A percentile compares a stretch with the other conserved stretches of the same genome.
Evolutionary conservation across 495 filamentous ascomycete species (phyloP).

Genomic region (Aspergillus egyptiacus): DNA sequence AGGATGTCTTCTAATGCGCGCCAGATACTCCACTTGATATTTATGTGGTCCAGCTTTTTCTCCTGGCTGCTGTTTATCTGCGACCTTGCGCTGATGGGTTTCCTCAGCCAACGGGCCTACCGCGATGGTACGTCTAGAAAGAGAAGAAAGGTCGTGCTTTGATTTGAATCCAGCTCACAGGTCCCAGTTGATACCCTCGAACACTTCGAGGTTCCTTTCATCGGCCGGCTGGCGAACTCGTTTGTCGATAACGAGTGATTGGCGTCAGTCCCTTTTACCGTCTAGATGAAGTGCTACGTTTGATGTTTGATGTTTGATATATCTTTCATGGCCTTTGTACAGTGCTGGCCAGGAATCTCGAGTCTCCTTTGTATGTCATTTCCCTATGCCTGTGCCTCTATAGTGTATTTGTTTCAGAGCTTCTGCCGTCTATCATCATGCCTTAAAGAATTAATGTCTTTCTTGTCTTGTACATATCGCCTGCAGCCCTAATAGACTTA

Average conservation of each 20-base stretch:
- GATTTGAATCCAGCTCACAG: neutral
- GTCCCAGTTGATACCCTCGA: slow-evolving; percentile 74
- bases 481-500: neutral
- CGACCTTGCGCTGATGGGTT: slow-evolving; percentile 72
- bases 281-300: too few relatives aligned
- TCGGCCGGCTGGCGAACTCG: slow-evolving; percentile 69
- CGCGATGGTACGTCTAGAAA: slow-evolving; percentile 59
- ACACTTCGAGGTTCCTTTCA: slow-evolving; percentile 85
- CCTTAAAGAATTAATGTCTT: slow-evolving; percentile 2
- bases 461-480: neutral
- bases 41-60: slow-evolving; percentile 76
- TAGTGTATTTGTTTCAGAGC: neutral
- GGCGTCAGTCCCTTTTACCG: too few relatives aligned
- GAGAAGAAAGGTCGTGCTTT: neutral
- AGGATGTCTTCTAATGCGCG: neutral
- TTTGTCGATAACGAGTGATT: slow-evolving; percentile 85
- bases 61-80: slow-evolving; percentile 75
- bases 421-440: neutral
- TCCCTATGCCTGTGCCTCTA: neutral
- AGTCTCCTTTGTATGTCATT: neutral
- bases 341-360: slow-evolving; percentile 9
- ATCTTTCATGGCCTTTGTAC: slow-evolving; percentile 7
- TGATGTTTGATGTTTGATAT: neutral
- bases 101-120: slow-evolving; percentile 74
- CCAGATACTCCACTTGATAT: slow-evolving; percentile 69